These are phyloP conservation scores for Carex arenaria DNA, from an alignment of 202 grass and related monocot species.

Conservation along the genomic window DNA sequence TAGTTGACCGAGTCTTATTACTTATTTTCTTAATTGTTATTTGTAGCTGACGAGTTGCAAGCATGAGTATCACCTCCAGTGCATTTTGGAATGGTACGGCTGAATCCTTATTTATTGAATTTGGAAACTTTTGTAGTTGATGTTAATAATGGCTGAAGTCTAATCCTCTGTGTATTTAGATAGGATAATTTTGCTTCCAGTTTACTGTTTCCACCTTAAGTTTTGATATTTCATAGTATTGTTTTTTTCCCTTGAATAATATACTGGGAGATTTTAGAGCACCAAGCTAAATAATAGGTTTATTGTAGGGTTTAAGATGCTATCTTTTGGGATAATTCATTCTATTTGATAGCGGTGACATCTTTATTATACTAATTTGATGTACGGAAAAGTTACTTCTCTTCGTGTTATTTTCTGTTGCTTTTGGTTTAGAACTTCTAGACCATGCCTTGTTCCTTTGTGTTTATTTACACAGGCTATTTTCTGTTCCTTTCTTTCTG, in stretches of 20 bases:
- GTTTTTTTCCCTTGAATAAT: not conserved
- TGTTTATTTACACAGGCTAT: not conserved
- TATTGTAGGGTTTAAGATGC: not conserved
- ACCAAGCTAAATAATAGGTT: not conserved
- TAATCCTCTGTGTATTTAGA: not conserved
- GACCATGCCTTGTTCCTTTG: not conserved
- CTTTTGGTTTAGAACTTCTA: not conserved
- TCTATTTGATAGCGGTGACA: not conserved
- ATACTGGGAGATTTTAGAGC: not conserved
- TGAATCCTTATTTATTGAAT: conserved; percentile 9
- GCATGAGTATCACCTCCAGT: conserved; percentile 81
- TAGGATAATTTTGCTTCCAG: not conserved
- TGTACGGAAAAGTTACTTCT: not conserved
- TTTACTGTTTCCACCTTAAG: not conserved
- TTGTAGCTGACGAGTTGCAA: conserved; percentile 67
- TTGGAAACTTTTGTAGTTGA: not conserved
- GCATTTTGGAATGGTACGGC: conserved; percentile 84
- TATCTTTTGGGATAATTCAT: not conserved
- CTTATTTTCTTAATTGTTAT: not conserved
- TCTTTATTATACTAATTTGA: not conserved
- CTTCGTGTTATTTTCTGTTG: not conserved
- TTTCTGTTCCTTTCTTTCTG: not conserved
- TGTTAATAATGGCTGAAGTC: not conserved
- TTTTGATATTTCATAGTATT: not conserved
- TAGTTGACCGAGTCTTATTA: not conserved